phyloP scores from a whole-genome alignment of 106 monocot genomes.

The Apostasia shenzhenica region DNA sequence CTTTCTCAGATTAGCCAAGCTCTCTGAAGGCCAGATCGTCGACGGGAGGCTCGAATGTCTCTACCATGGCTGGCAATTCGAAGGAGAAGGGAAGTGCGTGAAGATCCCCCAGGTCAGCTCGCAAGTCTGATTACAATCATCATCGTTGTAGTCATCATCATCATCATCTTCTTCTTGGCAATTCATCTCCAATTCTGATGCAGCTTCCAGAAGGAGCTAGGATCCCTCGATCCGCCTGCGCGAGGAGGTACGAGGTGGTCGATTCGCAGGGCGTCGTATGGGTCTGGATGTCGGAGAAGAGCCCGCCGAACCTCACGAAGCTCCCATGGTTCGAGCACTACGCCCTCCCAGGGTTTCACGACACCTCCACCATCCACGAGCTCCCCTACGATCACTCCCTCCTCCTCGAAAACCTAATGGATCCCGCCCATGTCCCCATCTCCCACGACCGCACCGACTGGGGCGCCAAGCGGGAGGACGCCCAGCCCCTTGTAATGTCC shows the following conservation, averaged over 20 bases:
- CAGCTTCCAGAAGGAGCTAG: conserved; percentile 77
- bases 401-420: conserved; percentile 96
- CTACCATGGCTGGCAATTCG: conserved; percentile 98
- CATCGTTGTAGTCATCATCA: no score
- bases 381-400: conserved; percentile 98
- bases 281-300: conserved; percentile 91
- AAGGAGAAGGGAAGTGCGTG: conserved; percentile 76
- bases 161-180: background rate
- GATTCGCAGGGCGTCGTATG: conserved; percentile 91
- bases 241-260: conserved; percentile 41
- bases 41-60: conserved; percentile 87
- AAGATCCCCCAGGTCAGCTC: conserved; percentile 74
- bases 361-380: conserved; percentile 79
- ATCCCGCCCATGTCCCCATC: conserved; percentile 95
- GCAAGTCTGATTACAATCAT: no score
- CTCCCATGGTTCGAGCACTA: conserved; percentile 83
- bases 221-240: conserved; percentile 73
- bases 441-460: conserved; percentile 98
- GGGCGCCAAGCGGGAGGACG: conserved; percentile 81
- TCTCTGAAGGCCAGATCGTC: conserved; percentile 84
- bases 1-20: conserved; percentile 63
- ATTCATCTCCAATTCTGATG: background rate
- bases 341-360: conserved; percentile 57
- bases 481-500: conserved; percentile 65
- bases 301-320: conserved; percentile 41